Evolutionary conservation across 139 green algal genomes (phyloP), one percentile per base, ranked within the genome.

Genomic region (Helicosporidium sp.): DNA sequence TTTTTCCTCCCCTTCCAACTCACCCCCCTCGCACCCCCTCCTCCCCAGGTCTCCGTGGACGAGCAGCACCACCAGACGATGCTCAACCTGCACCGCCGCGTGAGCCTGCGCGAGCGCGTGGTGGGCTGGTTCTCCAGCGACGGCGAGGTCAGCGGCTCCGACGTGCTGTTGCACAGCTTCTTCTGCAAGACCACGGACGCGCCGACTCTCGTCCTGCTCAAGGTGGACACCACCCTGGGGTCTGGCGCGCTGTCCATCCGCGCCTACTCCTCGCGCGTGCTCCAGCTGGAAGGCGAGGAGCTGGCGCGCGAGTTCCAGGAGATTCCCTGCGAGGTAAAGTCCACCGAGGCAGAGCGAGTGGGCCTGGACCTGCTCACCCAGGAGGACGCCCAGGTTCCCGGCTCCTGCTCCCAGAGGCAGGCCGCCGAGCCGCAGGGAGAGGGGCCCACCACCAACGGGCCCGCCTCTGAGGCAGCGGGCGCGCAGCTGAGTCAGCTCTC

Each of bases 101-200:
- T 96, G 18, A 80, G 78, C 40, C 60, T 68, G 25, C 70, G 72
- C 25, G 85, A 96, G 53, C 36, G 55, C 19, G 79, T 96, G 26
- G 77, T 91, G 2, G 85, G 86, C 27, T 95, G 86, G 86, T 96
- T 89, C 52, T 85, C 81, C 3, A 94, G 82, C 3, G 80, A 82
- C 18, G 44, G 48, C 6, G 56, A 58, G 8, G 44, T 91, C n/a
- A 77, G 60, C 47, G 76, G 71, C 62, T 82, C 70, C 43, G 83
- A 95, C 51, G 76, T 78, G 0, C 62, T 95, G 8, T 88, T 93
- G 35, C 85, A 95, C 65, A 75, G 85, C 47, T 93, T 92, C 43
- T 94, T 91, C 60, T 51, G 56, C 26, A 70, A 73, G 43, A 76
- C 83, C 54, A 69, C 64, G 43, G 18, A 48, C 40, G 70, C 71